Evolutionary conservation across 2,329 filamentous ascomycete species (phyloP).

Genomic region (Ophiostoma triangulosporum): DNA sequence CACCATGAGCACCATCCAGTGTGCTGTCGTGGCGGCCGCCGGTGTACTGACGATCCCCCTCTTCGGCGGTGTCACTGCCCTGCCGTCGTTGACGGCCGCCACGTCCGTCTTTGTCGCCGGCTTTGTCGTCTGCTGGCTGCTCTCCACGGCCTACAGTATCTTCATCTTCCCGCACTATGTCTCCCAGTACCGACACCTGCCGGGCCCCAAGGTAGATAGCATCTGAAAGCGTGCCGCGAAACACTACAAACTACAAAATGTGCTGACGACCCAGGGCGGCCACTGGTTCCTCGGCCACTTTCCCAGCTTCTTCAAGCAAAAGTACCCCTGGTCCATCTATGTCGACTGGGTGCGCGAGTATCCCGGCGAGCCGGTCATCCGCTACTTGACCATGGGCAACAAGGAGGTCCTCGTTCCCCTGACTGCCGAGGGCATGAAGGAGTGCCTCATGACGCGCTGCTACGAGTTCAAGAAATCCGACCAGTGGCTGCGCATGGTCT

Average conservation of each 20-base stretch:
- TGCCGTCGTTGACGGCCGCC: background rate
- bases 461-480: constrained; percentile 21
- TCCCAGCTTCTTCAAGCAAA: constrained; percentile 5
- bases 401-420: constrained; percentile 26
- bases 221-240: too few species aligned
- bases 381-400: constrained; percentile 24
- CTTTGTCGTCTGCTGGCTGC: background rate
- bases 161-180: constrained; percentile 29
- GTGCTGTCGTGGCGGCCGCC: background rate
- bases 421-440: constrained; percentile 23
- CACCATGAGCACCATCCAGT: constrained; percentile 1
- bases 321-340: constrained; percentile 9
- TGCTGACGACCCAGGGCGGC: too few species aligned
- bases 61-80: background rate
- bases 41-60: background rate
- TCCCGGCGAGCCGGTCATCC: constrained; percentile 22
- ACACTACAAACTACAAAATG: too few species aligned
- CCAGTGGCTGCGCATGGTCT: constrained; percentile 21
- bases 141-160: constrained; percentile 20
- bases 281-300: constrained; percentile 12
- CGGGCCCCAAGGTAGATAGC: constrained; percentile 31
- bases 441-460: constrained; percentile 24
- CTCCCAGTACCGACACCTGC: constrained; percentile 30
- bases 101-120: background rate
- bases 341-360: constrained; percentile 10